Percentiles rank a stretch among this genome's conserved stretches.
phyloP scores from a whole-genome alignment of 1,139 yeast genomes.

The Yamadazyma jaroonii region DNA sequence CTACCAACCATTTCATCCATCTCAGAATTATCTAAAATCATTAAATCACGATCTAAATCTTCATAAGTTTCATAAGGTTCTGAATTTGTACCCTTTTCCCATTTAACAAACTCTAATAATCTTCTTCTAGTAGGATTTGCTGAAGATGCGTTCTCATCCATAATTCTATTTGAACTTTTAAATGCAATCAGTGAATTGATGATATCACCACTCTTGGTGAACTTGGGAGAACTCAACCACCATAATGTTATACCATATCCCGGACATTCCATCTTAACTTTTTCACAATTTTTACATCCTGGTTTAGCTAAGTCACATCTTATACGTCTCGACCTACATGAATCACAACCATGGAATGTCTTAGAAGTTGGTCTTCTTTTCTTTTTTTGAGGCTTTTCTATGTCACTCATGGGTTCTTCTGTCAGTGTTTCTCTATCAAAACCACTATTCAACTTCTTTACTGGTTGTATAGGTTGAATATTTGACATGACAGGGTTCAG shows the following conservation, averaged over 20 bases:
- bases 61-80: constrained; percentile 68
- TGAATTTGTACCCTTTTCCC: constrained; percentile 34
- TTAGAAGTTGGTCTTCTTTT: constrained; percentile 25
- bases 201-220: constrained; percentile 23
- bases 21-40: constrained; percentile 56
- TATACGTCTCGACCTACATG: constrained; percentile 48
- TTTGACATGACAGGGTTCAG: constrained; percentile 1
- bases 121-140: constrained; percentile 52
- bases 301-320: constrained; percentile 49
- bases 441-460: neutral
- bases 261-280: constrained; percentile 60
- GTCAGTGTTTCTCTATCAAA: constrained; percentile 2
- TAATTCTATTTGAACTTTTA: constrained; percentile 13
- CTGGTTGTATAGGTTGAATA: neutral
- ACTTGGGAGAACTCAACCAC: constrained; percentile 64
- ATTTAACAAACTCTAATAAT: constrained; percentile 71
- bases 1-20: constrained; percentile 29
- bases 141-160: constrained; percentile 20
- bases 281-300: constrained; percentile 39
- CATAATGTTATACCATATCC: constrained; percentile 80
- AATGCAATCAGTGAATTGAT: constrained; percentile 14
- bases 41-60: constrained; percentile 75
- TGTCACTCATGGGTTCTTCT: constrained; percentile 2
- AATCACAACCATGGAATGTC: constrained; percentile 51
- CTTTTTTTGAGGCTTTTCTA: constrained; percentile 5